Base-by-base conservation (phyloP, 148 eudicot species). In the Pouteria glomerata region DNA sequence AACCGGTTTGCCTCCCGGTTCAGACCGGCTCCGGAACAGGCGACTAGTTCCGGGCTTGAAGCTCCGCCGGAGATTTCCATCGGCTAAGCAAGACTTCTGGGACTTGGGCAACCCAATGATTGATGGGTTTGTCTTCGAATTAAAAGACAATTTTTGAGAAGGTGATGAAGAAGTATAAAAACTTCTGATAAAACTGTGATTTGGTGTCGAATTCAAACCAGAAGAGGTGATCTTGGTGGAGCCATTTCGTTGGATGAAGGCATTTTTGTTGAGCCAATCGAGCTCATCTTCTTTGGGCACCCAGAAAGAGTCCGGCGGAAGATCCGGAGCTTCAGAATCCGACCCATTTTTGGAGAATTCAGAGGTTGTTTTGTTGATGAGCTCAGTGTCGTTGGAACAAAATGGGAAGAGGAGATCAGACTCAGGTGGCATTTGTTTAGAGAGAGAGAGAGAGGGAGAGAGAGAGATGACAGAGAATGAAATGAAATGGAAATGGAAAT, bases 231-330 rank as follows among this genome's bases (percentile, higher is more conserved):
- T 33, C 70, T 66, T 66, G 57, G 70, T 66, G 7, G 70, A 66
- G 26, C 57, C 70, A 26, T 66, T 66, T 15, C 70, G 39, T 19
- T 66, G 51, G 12, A 66, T 29, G 41, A 66, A 18, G 0, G 70
- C 70, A 19, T 66, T 66, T 23, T 50, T 41, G 35, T 48, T 33
- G 39, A 47, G 13, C 70, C 70, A 66, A 29, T 66, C 70, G 33
- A 66, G 57, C 34, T 29, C 57, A 3, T 66, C 15, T 7, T 66
- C 57, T 14, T 48, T 47, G 42, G 57, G 70, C 15, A 66, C 24
- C 41, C n/a, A 30, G 57, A 27, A 66, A 6, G 70, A 66, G 8
- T 66, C 70, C 0, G 70, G 69, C 3, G 69, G 69, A 7, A 45
- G 56, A 66, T 66, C 69, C 7, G 33, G 70, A n/a, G 24, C 33